Evolutionary conservation across 305 asterid species (phyloP).

Genomic region (Fraxinus xanthoxyloides): DNA sequence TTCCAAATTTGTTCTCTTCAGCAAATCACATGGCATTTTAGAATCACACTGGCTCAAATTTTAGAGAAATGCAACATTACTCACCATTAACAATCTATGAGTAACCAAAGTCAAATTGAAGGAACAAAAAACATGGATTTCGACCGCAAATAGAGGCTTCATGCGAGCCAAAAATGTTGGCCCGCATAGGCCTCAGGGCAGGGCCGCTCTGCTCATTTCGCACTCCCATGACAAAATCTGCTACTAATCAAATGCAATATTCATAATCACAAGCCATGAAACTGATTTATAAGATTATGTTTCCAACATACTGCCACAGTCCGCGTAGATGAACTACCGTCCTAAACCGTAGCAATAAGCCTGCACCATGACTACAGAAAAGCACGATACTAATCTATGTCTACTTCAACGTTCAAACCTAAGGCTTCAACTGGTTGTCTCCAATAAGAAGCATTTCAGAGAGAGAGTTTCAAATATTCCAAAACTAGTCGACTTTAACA

Average conservation of each 20-base stretch:
- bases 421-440: constrained; percentile 13
- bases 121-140: neutral
- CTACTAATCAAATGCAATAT: constrained; percentile 16
- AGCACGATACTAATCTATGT: constrained; percentile 20
- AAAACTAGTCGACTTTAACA: constrained; percentile 48
- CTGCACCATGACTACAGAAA: constrained; percentile 24
- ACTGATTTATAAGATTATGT: constrained; percentile 6
- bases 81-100: neutral
- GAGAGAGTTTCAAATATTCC: constrained; percentile 14
- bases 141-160: neutral
- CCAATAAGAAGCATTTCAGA: constrained; percentile 11
- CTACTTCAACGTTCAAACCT: constrained; percentile 22
- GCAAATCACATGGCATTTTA: neutral
- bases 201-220: neutral
- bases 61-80: neutral
- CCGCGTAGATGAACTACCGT: neutral
- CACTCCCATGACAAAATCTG: neutral
- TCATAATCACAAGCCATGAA: constrained; percentile 23
- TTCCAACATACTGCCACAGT: neutral
- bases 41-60: neutral
- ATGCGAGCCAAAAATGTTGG: neutral
- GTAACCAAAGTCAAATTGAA: neutral
- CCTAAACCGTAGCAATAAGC: constrained; percentile 3
- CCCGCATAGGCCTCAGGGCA: neutral
- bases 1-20: neutral